Percentiles rank a stretch among this genome's conserved stretches.
These are phyloP conservation scores for Pseudoscleropodium purum DNA, from an alignment of 225 moss, liverwort and hornwort species.

Conservation along the genomic window DNA sequence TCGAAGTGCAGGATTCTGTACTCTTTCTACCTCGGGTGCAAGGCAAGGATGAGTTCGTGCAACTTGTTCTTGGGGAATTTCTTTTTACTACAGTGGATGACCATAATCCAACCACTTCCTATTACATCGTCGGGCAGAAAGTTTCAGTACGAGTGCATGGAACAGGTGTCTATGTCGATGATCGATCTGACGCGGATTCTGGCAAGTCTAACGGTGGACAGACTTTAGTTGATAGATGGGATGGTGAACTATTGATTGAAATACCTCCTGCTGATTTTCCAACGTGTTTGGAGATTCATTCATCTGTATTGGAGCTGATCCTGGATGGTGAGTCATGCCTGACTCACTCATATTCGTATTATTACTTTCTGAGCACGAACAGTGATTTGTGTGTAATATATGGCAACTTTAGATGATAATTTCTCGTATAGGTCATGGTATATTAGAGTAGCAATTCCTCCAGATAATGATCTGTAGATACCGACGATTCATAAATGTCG, in stretches of 20 bases:
- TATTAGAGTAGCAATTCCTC: background rate
- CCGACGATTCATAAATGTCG: background rate
- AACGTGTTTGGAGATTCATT: conserved; percentile 51
- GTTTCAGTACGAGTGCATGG: conserved; percentile 48
- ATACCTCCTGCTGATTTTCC: conserved; percentile 41
- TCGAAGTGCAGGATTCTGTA: conserved; percentile 58
- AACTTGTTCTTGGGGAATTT: conserved; percentile 45
- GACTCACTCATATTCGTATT: background rate
- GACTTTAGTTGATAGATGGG: conserved; percentile 58
- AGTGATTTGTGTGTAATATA: background rate
- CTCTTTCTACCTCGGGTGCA: conserved; percentile 47
- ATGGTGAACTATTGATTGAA: conserved; percentile 65
- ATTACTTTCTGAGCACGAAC: background rate
- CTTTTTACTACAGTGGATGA: conserved; percentile 23
- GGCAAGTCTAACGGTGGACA: conserved; percentile 11
- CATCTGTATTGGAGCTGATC: conserved; percentile 55
- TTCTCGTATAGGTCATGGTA: background rate
- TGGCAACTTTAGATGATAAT: background rate
- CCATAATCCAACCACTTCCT: conserved; percentile 17
- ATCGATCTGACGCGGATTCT: background rate
- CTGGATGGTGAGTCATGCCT: conserved; percentile 42
- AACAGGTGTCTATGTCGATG: conserved; percentile 8
- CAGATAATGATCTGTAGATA: background rate
- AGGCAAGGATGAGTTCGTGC: conserved; percentile 43
- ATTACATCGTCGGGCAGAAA: conserved; percentile 47